Percentiles rank a stretch among this genome's conserved stretches.
These are phyloP conservation scores for Papiliotrema fonsecae DNA, from an alignment of 1,284 basidiomycete species.

Conservation along the genomic window DNA sequence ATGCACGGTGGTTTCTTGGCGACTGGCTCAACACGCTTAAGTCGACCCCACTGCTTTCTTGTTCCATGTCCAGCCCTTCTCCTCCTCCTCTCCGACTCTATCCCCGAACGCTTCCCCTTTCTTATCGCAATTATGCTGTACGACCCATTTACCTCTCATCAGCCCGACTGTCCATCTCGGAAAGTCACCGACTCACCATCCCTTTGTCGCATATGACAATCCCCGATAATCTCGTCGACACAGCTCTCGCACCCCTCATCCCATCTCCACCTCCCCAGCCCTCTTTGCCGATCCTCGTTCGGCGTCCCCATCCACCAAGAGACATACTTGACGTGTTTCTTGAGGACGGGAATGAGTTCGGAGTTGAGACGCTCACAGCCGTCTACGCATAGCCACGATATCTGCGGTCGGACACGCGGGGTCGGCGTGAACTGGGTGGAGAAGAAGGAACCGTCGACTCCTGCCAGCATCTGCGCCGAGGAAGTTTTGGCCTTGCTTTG, in stretches of 20 bases:
- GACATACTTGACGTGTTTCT: conserved; percentile 23
- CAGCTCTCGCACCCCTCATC: conserved; percentile 10
- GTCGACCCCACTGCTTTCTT: too few species aligned
- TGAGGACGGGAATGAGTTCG: conserved; percentile 13
- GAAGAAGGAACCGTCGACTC: not conserved
- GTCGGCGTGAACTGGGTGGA: conserved; percentile 2
- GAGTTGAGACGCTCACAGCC: conserved; percentile 27
- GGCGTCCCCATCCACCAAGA: conserved; percentile 12
- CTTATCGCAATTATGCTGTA: not conserved
- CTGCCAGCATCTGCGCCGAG: not conserved
- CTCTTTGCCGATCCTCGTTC: conserved; percentile 25
- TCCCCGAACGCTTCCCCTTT: too few species aligned
- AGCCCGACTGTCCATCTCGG: not conserved
- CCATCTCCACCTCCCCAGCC: conserved; percentile 30
- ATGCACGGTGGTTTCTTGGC: too few species aligned
- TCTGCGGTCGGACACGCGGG: not conserved
- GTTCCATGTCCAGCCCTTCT: too few species aligned
- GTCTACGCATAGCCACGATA: conserved; percentile 37
- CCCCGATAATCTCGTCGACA: not conserved
- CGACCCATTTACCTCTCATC: not conserved
- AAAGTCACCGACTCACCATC: not conserved
- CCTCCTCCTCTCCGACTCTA: too few species aligned
- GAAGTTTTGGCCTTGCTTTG: not conserved
- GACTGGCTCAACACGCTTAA: too few species aligned
- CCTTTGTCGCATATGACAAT: conserved; percentile 9